Base-by-base conservation (phyloP, 2,329 filamentous ascomycete species). In the Knoxdaviesia capensis region DNA sequence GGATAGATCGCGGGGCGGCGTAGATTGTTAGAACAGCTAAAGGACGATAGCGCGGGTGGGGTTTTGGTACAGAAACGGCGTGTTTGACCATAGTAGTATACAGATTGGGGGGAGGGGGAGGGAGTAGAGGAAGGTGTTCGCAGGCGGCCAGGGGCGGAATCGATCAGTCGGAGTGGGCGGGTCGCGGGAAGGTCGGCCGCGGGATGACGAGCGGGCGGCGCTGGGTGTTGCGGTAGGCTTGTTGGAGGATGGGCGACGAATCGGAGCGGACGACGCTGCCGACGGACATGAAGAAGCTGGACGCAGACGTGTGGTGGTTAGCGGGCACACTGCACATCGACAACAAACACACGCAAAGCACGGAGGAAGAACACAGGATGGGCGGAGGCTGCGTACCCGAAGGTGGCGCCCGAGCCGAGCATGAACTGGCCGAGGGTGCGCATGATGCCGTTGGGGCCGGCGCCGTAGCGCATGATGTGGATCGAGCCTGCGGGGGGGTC, bases 241-340 rank as follows among this genome's bases (percentile, higher is more conserved):
- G 20, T 20, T 20, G 20, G 20, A 20, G 20, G 20, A 20, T 20
- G 20, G 20, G 20, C 20, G 20, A 20, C 20, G 20, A 20, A 52
- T 98, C 90, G 46, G 85, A 87, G 56, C 90, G 81, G 54, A 98
- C 94, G 38, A 93, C 87, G 52, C 85, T 94, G 51, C 90, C 90
- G 52, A 98, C 94, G 44, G 84, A 88, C 90, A 98, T 98, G 71
- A 98, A 98, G 65, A 96, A 94, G 29, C 74, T 78, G 48, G 20
- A 43, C 7, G 2, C 3, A 28, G 7, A n/a, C 20, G 20, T 20
- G 20, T 20, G 20, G 20, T 20, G 20, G 20, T 20, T 20, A 20
- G 20, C 20, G 20, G 20, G 20, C 20, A 20, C 20, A 20, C 20
- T 20, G 20, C 35, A 37, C 35, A 3, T 9, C n/a, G 6, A 28